A percentile compares a stretch with the other conserved stretches of the same genome.
These are phyloP conservation scores for Venturia pyrina DNA, from an alignment of 2,329 filamentous ascomycete genomes.

Conservation along the genomic window DNA sequence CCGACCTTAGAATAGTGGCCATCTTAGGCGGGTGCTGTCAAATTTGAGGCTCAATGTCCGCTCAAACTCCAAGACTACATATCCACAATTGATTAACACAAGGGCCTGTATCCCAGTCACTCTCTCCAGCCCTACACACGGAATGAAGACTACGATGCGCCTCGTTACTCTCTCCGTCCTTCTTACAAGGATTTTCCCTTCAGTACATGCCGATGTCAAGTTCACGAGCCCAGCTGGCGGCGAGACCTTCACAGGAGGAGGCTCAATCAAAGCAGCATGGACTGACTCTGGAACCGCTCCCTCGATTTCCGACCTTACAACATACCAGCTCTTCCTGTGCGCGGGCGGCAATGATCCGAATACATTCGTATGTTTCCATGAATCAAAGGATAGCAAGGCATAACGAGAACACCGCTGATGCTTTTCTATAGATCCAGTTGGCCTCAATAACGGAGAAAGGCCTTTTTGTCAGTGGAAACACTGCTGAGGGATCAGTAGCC, in stretches of 20 bases:
- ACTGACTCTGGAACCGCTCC: conserved; percentile 44
- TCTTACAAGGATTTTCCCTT: not conserved
- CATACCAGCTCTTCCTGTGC: conserved; percentile 50
- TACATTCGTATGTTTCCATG: conserved; percentile 17
- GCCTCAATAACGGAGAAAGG: conserved; percentile 29
- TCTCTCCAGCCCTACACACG: not conserved
- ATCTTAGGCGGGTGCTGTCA: not conserved
- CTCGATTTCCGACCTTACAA: conserved; percentile 37
- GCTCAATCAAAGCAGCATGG: conserved; percentile 46
- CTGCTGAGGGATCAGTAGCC: conserved; percentile 35
- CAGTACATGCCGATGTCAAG: conserved; percentile 40
- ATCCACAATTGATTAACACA: conserved; percentile 2
- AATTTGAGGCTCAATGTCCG: not conserved
- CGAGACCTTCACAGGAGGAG: conserved; percentile 38
- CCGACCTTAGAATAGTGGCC: not conserved
- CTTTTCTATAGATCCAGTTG: conserved; percentile 29
- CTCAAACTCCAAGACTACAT: not conserved
- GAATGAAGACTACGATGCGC: not conserved
- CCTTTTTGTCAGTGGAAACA: conserved; percentile 30
- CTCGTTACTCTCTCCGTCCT: not conserved
- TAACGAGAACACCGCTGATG: conserved; percentile 11
- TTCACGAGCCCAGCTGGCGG: conserved; percentile 46
- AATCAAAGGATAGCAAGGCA: conserved; percentile 10
- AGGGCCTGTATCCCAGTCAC: conserved; percentile 3
- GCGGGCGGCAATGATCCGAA: conserved; percentile 46